phyloP scores from a whole-genome alignment of 2,329 filamentous ascomycete species.

The Septoria linicola region DNA sequence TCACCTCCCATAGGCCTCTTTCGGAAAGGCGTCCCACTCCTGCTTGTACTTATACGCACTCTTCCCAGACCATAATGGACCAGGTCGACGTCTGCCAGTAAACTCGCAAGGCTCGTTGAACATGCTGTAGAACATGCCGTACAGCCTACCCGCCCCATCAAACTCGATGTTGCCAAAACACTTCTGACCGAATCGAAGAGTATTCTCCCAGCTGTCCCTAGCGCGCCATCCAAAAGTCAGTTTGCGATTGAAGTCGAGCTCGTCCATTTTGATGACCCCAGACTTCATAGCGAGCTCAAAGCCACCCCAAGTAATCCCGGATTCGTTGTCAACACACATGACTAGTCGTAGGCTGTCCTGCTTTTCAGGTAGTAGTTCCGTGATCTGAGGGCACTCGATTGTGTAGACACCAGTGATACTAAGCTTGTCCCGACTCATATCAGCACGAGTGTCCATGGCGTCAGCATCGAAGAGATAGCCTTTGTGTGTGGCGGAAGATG shows the following conservation, averaged over 20 bases:
- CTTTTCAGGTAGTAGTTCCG: constrained; percentile 21
- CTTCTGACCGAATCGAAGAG: constrained; percentile 36
- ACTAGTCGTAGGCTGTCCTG: constrained; percentile 38
- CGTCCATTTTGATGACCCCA: constrained; percentile 46
- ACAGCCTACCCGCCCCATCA: constrained; percentile 22
- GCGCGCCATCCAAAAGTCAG: constrained; percentile 37
- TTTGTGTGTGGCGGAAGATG: constrained; percentile 16
- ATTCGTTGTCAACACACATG: constrained; percentile 40
- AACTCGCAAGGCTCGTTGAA: constrained; percentile 35
- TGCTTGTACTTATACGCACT: constrained; percentile 30
- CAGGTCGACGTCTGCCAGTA: constrained; percentile 30
- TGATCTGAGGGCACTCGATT: constrained; percentile 35
- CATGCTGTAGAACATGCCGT: constrained; percentile 31
- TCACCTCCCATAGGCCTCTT: constrained; percentile 37
- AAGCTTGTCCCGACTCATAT: constrained; percentile 17
- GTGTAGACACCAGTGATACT: constrained; percentile 50
- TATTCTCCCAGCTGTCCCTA: constrained; percentile 29
- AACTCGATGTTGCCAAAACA: constrained; percentile 40
- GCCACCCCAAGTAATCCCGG: constrained; percentile 47
- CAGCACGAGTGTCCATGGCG: constrained; percentile 24
- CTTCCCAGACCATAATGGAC: constrained; percentile 24
- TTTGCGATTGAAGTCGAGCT: constrained; percentile 25
- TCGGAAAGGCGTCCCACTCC: constrained; percentile 32
- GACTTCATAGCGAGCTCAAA: constrained; percentile 47
- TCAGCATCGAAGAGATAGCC: constrained; percentile 24